phyloP scores from a whole-genome alignment of 2,329 filamentous ascomycete species.

The Talaromyces sp. region DNA sequence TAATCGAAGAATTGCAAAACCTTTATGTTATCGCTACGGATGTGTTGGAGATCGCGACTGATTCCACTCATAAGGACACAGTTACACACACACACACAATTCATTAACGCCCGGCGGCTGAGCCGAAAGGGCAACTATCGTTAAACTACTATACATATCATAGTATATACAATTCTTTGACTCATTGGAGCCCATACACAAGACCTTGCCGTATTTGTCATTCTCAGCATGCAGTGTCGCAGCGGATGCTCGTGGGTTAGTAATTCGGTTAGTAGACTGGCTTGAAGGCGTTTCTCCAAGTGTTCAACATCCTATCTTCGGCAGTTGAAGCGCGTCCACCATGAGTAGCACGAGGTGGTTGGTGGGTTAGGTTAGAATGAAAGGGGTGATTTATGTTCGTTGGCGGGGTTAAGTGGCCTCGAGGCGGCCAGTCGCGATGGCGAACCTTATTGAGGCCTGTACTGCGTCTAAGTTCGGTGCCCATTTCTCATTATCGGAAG shows the following conservation, averaged over 20 bases:
- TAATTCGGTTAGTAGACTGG: constrained; percentile 32
- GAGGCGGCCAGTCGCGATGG: background rate
- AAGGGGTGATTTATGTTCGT: background rate
- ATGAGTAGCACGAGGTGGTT: constrained; percentile 29
- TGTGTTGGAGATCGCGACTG: too few species aligned
- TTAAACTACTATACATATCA: constrained; percentile 11
- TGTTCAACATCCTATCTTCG: constrained; percentile 40
- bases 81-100: constrained; percentile 17
- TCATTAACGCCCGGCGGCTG: constrained; percentile 26
- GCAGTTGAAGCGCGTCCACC: constrained; percentile 39
- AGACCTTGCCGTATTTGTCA: constrained; percentile 22
- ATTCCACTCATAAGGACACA: too few species aligned
- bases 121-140: constrained; percentile 26
- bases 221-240: constrained; percentile 22
- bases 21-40: too few species aligned
- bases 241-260: constrained; percentile 29
- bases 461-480: background rate
- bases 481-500: background rate
- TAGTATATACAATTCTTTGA: constrained; percentile 9
- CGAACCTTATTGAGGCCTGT: background rate
- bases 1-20: too few species aligned
- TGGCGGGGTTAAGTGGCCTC: background rate
- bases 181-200: constrained; percentile 32
- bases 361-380: background rate
- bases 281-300: constrained; percentile 40